Percentiles rank a stretch among this genome's conserved stretches.
Evolutionary conservation across 768 basidiomycete species (phyloP).

Genomic region (Naganishia antarctica): DNA sequence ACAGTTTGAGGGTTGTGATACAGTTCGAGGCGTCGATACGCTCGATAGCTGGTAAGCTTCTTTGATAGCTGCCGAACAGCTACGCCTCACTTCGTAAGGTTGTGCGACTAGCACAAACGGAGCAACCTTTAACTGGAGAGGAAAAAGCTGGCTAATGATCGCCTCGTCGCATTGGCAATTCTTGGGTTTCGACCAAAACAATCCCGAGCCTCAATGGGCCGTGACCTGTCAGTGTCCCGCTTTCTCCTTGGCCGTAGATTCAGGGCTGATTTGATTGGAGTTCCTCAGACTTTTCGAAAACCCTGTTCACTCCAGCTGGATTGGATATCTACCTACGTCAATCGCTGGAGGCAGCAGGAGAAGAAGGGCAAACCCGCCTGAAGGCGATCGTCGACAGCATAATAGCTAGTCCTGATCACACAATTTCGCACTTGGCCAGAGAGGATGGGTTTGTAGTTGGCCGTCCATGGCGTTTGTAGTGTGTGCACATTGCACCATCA

Average conservation of each 20-base stretch:
- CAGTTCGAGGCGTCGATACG: slow-evolving; percentile 47
- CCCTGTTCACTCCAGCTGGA: slow-evolving; percentile 54
- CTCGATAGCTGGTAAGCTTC: slow-evolving; percentile 36
- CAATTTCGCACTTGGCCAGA: neutral
- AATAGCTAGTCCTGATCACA: neutral
- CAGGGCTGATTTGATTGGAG: neutral
- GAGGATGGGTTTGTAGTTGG: slow-evolving; percentile 14
- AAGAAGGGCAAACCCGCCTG: neutral
- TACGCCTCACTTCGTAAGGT: neutral
- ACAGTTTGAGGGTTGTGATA: neutral
- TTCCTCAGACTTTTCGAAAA: slow-evolving; percentile 52
- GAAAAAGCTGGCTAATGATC: slow-evolving; percentile 49
- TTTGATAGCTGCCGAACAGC: too few species aligned
- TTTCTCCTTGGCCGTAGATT: neutral
- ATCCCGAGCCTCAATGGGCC: slow-evolving; percentile 43
- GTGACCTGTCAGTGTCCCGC: slow-evolving; percentile 40
- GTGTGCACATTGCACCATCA: too few species aligned
- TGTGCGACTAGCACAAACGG: slow-evolving; percentile 35
- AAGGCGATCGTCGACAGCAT: slow-evolving; percentile 12
- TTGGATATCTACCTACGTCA: slow-evolving; percentile 51
- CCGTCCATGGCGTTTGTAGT: too few species aligned
- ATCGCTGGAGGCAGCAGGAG: neutral
- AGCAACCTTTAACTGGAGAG: slow-evolving; percentile 51
- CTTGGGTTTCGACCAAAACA: slow-evolving; percentile 48
- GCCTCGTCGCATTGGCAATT: slow-evolving; percentile 52